Evolutionary conservation across 164 flowering plant genomes (phyloP), one percentile per base, ranked within the genome.

Genomic region (Cinnamomum micranthum): DNA sequence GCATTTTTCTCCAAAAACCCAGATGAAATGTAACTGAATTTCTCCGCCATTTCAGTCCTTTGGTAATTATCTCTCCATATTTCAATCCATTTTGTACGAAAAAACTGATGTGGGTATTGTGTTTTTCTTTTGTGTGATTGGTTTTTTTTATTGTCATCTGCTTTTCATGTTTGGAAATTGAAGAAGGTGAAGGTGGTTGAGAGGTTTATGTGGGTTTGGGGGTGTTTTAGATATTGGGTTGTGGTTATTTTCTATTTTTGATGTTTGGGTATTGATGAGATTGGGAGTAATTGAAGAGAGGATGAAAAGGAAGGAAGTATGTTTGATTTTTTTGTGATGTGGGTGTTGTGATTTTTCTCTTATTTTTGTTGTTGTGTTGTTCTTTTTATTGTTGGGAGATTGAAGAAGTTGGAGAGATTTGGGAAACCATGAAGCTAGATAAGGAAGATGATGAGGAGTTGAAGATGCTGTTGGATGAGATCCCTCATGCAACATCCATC

Each of bases 391-490:
- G 15, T 59, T 72, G 20, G 68, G 15, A 65, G 68, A 25, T 65
- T 15, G 68, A 23, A 13, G 24, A 28, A 28, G 28, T 20, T 68
- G 55, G 66, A 70, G 60, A 73, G 47, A 70, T 23, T 62, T 33
- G 58, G 65, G 33, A 66, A 55, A 55, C 67, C 28, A 84, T 82
- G 85, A 82, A 81, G 82, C 50, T 65, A 4, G 50, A 28, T 70
- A 74, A 66, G 25, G 65, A 66, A 31, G 79, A 80, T 4, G 82
- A 82, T 65, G 77, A 74, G 17, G 86, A 82, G 73, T 35, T 84
- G 52, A 84, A 81, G 58, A 78, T 31, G 76, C 68, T 85, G 70
- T 82, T 84, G 78, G 79, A 73, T 59, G 84, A 82, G 84, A 84
- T 83, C 80, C 82, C 80, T 66, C 83, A 76, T 77, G 83, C 78